Percentiles rank a stretch among this genome's conserved stretches.
Evolutionary conservation across 768 basidiomycete genomes (phyloP).

Genomic region (Trametes maxima): DNA sequence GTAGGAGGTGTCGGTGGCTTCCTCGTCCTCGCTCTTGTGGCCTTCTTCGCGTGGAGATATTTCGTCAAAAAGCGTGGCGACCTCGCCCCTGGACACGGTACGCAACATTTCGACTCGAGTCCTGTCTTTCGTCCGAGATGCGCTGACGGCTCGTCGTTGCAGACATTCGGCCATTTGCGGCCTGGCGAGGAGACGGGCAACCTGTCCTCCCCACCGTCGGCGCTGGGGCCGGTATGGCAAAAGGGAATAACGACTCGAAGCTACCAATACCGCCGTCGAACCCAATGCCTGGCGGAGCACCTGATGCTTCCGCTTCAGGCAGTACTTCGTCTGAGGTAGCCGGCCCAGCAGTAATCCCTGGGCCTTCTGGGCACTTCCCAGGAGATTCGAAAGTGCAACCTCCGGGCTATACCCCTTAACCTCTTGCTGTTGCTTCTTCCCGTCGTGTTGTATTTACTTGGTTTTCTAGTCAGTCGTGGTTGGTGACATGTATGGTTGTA

Average conservation of each 20-base stretch:
- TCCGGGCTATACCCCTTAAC: not conserved
- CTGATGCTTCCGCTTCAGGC: no score
- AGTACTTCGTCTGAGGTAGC: not conserved
- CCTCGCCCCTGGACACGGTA: not conserved
- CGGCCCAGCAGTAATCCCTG: not conserved
- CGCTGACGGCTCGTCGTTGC: not conserved
- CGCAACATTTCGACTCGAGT: not conserved
- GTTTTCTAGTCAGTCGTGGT: not conserved
- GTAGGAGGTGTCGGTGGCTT: not conserved
- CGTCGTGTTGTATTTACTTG: no score
- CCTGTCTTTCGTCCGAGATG: no score
- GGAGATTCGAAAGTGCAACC: not conserved
- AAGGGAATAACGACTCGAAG: not conserved
- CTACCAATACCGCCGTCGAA: not conserved
- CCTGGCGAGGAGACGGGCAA: not conserved
- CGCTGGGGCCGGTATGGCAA: not conserved
- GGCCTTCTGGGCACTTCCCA: not conserved
- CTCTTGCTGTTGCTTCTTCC: no score
- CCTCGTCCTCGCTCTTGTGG: not conserved
- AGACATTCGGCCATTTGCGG: slow-evolving; percentile 10
- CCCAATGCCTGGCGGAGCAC: not conserved
- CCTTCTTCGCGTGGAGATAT: not conserved
- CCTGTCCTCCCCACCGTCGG: not conserved
- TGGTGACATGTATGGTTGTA: not conserved
- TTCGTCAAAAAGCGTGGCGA: not conserved